Conservation (phyloP, 805 yeast species). For the Metschnikowia colocasiae region DNA sequence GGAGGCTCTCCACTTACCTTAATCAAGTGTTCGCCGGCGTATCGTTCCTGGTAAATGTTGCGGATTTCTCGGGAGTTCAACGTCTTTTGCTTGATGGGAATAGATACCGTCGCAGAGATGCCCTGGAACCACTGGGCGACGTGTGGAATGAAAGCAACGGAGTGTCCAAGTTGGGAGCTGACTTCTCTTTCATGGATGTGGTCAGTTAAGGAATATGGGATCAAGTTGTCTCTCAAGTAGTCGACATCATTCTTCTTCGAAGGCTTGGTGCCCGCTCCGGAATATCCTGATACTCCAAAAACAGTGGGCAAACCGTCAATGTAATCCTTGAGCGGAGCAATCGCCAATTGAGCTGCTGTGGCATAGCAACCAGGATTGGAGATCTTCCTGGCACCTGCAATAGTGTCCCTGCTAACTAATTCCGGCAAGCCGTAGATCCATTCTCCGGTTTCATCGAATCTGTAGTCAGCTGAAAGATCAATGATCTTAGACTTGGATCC, state of each 20-base stretch:
- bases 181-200: slow-evolving; percentile 97
- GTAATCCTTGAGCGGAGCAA: slow-evolving; percentile 76
- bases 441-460: slow-evolving; percentile 82
- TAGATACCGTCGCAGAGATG: slow-evolving; percentile 84
- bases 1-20: slow-evolving; percentile 91
- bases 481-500: slow-evolving; percentile 73
- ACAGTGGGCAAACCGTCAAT: slow-evolving; percentile 72
- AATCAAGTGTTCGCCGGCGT: slow-evolving; percentile 80
- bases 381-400: slow-evolving; percentile 71
- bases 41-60: slow-evolving; percentile 81
- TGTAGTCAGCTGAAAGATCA: slow-evolving; percentile 92
- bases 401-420: slow-evolving; percentile 61
- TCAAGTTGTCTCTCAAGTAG: slow-evolving; percentile 72
- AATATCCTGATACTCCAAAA: slow-evolving; percentile 96
- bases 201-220: slow-evolving; percentile 94
- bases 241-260: slow-evolving; percentile 89
- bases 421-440: slow-evolving; percentile 98
- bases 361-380: slow-evolving; percentile 99
- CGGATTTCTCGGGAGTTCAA: slow-evolving; percentile 80
- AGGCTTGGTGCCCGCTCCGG: slow-evolving; percentile 99
- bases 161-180: slow-evolving; percentile 69
- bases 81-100: slow-evolving; percentile 68
- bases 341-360: slow-evolving; percentile 94
- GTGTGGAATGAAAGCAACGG: slow-evolving; percentile 91
- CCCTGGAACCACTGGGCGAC: slow-evolving; percentile 99